A percentile compares a stretch with the other conserved stretches of the same genome.
phyloP scores from a whole-genome alignment of 768 basidiomycete species.

The Auriculariales sp. region DNA sequence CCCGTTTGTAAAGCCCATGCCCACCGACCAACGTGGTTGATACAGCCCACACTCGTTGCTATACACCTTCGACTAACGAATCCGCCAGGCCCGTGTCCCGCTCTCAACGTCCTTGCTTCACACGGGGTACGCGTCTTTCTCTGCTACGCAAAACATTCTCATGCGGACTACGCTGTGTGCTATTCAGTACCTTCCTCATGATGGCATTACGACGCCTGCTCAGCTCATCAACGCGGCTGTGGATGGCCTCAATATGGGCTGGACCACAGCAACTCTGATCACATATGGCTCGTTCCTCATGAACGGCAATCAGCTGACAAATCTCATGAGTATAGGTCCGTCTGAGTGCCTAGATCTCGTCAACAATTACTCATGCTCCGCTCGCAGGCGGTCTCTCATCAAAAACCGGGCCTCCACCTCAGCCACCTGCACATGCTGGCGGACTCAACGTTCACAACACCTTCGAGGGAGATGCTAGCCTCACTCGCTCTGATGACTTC shows the following conservation, averaged over 20 bases:
- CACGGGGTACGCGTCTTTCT: constrained; percentile 4
- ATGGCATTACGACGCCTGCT: constrained; percentile 4
- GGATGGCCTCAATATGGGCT: constrained; percentile 7
- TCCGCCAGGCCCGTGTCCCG: constrained; percentile 4
- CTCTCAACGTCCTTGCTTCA: constrained; percentile 3
- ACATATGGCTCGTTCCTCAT: constrained; percentile 2
- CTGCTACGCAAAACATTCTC: background rate
- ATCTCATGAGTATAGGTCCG: constrained; percentile 4
- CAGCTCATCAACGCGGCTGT: constrained; percentile 4
- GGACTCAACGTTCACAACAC: constrained; percentile 2
- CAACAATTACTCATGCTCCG: background rate
- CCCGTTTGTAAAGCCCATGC: background rate
- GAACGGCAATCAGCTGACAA: constrained; percentile 5
- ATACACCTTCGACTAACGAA: background rate
- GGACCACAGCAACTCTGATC: background rate
- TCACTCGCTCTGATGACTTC: constrained; percentile 4
- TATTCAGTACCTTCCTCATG: constrained; percentile 3
- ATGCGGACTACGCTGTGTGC: background rate
- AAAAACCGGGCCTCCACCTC: background rate
- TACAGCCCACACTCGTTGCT: background rate
- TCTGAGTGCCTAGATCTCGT: background rate
- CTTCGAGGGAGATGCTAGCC: constrained; percentile 6
- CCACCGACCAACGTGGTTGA: constrained; percentile 2
- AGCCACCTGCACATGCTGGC: background rate
- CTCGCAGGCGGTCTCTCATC: background rate